phyloP scores from a whole-genome alignment of 441 rosid species.

The Corymbia citriodora region DNA sequence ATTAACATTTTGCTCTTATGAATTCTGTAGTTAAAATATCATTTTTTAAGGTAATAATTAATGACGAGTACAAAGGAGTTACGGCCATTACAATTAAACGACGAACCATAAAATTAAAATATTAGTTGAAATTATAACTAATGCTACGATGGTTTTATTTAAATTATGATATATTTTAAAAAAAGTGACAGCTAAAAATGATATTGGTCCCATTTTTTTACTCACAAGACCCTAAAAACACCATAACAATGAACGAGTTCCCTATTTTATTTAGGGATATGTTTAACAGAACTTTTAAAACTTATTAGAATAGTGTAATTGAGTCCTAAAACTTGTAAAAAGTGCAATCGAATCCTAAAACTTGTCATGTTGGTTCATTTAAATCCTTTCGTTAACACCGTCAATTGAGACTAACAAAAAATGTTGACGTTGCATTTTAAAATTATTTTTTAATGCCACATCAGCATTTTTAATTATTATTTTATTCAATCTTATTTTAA shows the following conservation, averaged over 20 bases:
- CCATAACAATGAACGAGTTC: neutral
- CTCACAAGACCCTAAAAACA: neutral
- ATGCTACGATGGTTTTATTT: neutral
- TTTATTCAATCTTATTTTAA: too few species aligned
- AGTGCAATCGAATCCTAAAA: too few species aligned
- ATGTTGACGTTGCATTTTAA: too few species aligned
- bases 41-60: neutral
- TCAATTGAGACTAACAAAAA: too few species aligned
- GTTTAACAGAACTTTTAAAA: too few species aligned
- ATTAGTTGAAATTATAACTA: neutral
- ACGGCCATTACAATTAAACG: neutral
- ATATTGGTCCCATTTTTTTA: neutral
- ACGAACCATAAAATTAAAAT: neutral
- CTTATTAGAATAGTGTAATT: too few species aligned
- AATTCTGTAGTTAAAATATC: neutral
- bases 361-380: too few species aligned
- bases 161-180: neutral
- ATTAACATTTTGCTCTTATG: neutral
- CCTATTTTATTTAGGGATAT: neutral
- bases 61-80: neutral
- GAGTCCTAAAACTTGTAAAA: too few species aligned
- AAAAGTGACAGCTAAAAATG: neutral
- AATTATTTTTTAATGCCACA: too few species aligned
- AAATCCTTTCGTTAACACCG: too few species aligned
- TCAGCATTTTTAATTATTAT: too few species aligned